Percentiles rank a stretch among this genome's conserved stretches.
Conservation (phyloP, 495 filamentous ascomycete species). For the Daldinia vernicosa region DNA sequence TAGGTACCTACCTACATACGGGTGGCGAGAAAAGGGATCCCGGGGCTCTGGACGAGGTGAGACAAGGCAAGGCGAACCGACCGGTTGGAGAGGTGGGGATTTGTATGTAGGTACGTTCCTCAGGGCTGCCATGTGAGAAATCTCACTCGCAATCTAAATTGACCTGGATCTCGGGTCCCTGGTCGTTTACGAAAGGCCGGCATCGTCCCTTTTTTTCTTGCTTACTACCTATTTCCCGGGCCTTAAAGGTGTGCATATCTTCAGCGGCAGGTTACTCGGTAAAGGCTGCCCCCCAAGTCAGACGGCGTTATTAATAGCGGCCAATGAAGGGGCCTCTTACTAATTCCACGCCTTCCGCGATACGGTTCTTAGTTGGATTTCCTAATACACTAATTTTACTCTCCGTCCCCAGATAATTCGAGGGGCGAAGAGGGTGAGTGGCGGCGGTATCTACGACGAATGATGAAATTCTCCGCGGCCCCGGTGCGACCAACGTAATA, state of each 20-base stretch:
- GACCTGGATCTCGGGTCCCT: conserved; percentile 9
- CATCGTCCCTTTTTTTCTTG: not conserved
- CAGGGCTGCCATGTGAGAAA: conserved; percentile 24
- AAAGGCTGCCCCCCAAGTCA: not conserved
- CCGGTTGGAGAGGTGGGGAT: conserved; percentile 3
- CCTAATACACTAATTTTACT: not conserved
- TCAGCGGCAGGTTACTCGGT: not conserved
- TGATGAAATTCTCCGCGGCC: conserved; percentile 28
- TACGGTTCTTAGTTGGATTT: not conserved
- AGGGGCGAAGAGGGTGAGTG: not conserved
- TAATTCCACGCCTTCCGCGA: not conserved
- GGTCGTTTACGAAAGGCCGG: not conserved
- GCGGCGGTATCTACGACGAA: conserved; percentile 13
- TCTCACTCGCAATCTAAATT: conserved; percentile 6
- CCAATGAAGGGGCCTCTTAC: not conserved
- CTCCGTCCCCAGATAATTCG: not conserved
- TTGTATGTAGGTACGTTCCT: not conserved
- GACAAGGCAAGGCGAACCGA: not conserved
- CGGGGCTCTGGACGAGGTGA: not conserved
- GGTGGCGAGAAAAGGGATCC: not conserved
- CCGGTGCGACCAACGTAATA: conserved; percentile 13
- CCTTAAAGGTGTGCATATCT: not conserved
- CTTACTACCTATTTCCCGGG: not conserved
- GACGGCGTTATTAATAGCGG: not conserved
- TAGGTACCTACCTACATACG: not conserved